Evolutionary conservation across 139 green algal species (phyloP), one percentile per base, ranked within the genome.

Genomic region (Chlorella vulgaris): DNA sequence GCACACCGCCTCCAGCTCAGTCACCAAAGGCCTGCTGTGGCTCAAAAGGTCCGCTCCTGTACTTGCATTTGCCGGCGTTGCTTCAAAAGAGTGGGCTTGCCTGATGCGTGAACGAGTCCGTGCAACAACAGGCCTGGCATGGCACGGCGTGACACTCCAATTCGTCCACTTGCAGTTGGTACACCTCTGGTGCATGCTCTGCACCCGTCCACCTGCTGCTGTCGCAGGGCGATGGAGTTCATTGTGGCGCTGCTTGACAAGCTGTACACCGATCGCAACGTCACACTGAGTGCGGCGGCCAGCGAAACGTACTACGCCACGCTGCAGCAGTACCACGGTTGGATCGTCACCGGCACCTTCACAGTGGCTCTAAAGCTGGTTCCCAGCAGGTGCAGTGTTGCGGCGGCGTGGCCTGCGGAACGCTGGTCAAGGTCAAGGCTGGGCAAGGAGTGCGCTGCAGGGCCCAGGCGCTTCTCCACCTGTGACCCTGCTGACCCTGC

Each of bases 201-300:
- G 7, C n/a, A 40, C 26, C 62, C 4, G n/a, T 13, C n/a, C 62
- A 40, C 58, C 15, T 58, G 39, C n/a, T n/a, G n/a, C n/a, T n/a
- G n/a, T n/a, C n/a, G n/a, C 87, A 94, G 92, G 40, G 92, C 92
- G 0, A 91, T 95, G 88, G 83, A 94, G 84, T 96, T 96, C 83
- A 86, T 93, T 22, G 75, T 90, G 28, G 81, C 76, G 2, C 79
- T 96, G 71, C 78, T 96, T 40, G 65, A 84, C 42, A 67, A 74
- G 40, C 31, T 94, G 43, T 61, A 87, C 42, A 80, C 87, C 13
- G 81, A 91, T 61, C 76, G 58, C 1, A 19, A 58, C 2, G 18
- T 84, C 3, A 62, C 75, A 7, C 39, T 94, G 68, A 62, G 55
- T n/a, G 77, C 82, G 2, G 88, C 83, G 7, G 91, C 89, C 5